phyloP scores from a whole-genome alignment of 208 protist species.

The Trypanosoma avium region DNA sequence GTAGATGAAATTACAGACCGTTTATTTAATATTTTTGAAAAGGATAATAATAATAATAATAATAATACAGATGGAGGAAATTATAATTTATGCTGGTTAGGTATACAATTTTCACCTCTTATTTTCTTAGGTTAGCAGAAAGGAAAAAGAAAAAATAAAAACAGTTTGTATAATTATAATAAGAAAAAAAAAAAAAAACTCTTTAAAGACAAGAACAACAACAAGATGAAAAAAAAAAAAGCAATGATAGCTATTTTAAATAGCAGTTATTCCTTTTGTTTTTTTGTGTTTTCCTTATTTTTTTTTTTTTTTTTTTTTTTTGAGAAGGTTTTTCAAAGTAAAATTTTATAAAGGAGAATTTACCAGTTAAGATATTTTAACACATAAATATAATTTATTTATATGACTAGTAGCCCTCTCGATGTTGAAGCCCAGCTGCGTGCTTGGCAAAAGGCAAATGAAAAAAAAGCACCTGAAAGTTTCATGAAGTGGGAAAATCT shows the following conservation, averaged over 20 bases:
- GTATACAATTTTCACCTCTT: constrained; percentile 18
- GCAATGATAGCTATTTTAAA: not conserved
- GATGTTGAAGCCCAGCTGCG: constrained; percentile 57
- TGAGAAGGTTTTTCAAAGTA: too few species aligned
- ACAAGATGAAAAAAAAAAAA: constrained; percentile 6
- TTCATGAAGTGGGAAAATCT: constrained; percentile 25
- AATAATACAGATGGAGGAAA: constrained; percentile 5
- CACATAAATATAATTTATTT: too few species aligned
- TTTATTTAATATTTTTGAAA: constrained; percentile 48
- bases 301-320: too few species aligned
- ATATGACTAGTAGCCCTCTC: constrained; percentile 21
- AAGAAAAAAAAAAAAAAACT: not conserved
- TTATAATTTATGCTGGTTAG: constrained; percentile 20
- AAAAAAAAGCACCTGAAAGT: constrained; percentile 10
- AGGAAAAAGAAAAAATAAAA: not conserved
- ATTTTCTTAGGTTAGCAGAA: not conserved
- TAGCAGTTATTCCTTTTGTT: too few species aligned
- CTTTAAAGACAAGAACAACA: too few species aligned
- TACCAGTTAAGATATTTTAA: too few species aligned
- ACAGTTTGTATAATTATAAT: not conserved
- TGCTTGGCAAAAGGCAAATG: constrained; percentile 23
- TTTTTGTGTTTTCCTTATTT: too few species aligned
- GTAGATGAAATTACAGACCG: constrained; percentile 68
- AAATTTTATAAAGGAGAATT: too few species aligned
- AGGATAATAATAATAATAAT: not conserved